Conservation (phyloP, 805 yeast species). For the Debaryomyces prosopidis region DNA sequence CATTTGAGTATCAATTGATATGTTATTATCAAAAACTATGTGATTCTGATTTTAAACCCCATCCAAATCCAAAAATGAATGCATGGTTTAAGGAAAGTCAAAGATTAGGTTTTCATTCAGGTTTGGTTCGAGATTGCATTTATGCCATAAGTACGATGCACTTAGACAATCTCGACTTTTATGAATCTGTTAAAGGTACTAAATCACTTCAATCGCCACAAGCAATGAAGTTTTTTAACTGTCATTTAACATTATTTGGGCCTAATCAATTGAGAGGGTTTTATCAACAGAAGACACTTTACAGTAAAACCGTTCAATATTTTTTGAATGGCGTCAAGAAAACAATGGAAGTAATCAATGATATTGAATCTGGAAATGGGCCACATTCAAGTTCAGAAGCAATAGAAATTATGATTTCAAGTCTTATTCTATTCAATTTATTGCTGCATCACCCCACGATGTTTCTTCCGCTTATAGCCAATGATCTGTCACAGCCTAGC, state of each 20-base stretch:
- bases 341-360: neutral
- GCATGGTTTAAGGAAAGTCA: constrained; percentile 1
- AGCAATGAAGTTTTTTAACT: neutral
- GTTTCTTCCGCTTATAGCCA: neutral
- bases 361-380: neutral
- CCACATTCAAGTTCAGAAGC: neutral
- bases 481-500: neutral
- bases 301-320: neutral
- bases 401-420: constrained; percentile 1
- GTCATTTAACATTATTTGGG: neutral
- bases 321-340: neutral
- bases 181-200: neutral
- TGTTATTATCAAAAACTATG: constrained; percentile 2
- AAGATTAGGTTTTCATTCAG: neutral
- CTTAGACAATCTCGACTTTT: constrained; percentile 2
- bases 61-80: neutral
- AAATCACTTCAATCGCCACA: neutral
- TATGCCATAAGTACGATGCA: constrained; percentile 4
- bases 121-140: constrained; percentile 1
- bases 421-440: constrained; percentile 1
- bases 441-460: constrained; percentile 4
- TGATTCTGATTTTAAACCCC: constrained; percentile 1
- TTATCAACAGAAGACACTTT: neutral
- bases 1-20: constrained; percentile 1
- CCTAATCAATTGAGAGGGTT: neutral